These are phyloP conservation scores for Populus deltoides DNA, from an alignment of 345 rosid genomes.

Conservation along the genomic window DNA sequence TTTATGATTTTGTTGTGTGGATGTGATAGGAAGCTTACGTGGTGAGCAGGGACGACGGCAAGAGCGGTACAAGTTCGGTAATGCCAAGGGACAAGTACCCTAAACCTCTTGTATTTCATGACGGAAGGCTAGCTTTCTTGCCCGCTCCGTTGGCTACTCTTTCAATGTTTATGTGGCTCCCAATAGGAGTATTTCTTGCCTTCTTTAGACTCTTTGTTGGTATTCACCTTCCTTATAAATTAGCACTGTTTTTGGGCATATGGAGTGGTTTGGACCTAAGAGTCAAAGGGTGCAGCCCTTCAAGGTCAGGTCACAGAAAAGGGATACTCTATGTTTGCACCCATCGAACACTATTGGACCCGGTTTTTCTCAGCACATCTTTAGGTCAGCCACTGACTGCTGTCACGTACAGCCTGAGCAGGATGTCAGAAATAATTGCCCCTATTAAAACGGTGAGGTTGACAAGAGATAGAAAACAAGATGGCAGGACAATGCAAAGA, in stretches of 20 bases:
- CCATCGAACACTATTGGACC: slow-evolving; percentile 85
- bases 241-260: slow-evolving; percentile 39
- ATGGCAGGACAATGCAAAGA: slow-evolving; percentile 66
- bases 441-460: slow-evolving; percentile 80
- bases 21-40: slow-evolving; percentile 66
- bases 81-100: slow-evolving; percentile 72
- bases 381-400: slow-evolving; percentile 69
- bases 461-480: slow-evolving; percentile 62
- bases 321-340: slow-evolving; percentile 86
- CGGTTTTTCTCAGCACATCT: slow-evolving; percentile 65
- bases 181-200: slow-evolving; percentile 57
- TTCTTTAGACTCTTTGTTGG: slow-evolving; percentile 64
- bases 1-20: not conserved
- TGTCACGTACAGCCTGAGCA: slow-evolving; percentile 88
- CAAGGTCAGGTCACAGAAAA: slow-evolving; percentile 22
- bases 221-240: slow-evolving; percentile 53
- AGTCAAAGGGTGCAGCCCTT: slow-evolving; percentile 27
- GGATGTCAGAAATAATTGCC: slow-evolving; percentile 72
- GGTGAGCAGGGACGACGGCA: slow-evolving; percentile 42
- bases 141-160: slow-evolving; percentile 80
- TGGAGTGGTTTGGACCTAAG: slow-evolving; percentile 50
- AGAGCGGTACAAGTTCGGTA: slow-evolving; percentile 18
- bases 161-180: slow-evolving; percentile 74
- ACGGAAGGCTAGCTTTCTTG: slow-evolving; percentile 93
- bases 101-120: slow-evolving; percentile 84